Conservation (phyloP, 2,329 filamentous ascomycete species). For the Penicillium sp. region DNA sequence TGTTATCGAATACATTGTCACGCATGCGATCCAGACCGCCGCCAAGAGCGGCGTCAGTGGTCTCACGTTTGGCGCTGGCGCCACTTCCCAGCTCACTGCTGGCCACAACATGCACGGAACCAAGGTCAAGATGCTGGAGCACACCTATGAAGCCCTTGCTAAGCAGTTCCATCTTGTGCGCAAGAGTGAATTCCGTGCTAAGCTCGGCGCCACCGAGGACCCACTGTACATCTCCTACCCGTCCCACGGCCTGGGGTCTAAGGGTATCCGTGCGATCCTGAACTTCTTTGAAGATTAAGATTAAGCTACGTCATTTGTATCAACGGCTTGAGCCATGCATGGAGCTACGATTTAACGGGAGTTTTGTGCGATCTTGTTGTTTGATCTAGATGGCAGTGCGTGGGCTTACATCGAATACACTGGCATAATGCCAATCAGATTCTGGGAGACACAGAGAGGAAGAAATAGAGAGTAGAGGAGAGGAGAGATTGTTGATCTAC, state of each 20-base stretch:
- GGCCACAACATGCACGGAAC: conserved; percentile 79
- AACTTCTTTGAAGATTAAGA: conserved; percentile 74
- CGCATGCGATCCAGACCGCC: conserved; percentile 64
- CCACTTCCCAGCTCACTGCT: conserved; percentile 68
- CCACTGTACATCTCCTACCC: conserved; percentile 89
- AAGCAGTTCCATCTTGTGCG: conserved; percentile 77
- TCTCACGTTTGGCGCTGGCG: conserved; percentile 86
- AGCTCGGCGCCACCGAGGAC: conserved; percentile 81
- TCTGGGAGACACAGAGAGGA: conserved; percentile 4
- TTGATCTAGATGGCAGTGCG: background rate
- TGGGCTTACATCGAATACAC: background rate
- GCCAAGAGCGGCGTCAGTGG: conserved; percentile 58
- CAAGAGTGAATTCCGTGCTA: conserved; percentile 87
- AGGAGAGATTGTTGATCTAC: background rate
- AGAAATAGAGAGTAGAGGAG: background rate
- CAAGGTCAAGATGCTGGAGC: conserved; percentile 75
- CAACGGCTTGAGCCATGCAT: background rate
- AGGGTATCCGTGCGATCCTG: conserved; percentile 79
- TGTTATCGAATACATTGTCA: conserved; percentile 79
- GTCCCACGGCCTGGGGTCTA: conserved; percentile 75
- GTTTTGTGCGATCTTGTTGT: background rate
- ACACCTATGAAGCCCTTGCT: conserved; percentile 77
- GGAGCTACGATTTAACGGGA: conserved; percentile 10
- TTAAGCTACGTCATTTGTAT: background rate
- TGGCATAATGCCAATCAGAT: background rate